These are phyloP conservation scores for Wickerhamiella allomyrinae DNA, from an alignment of 805 yeast species.

Conservation along the genomic window DNA sequence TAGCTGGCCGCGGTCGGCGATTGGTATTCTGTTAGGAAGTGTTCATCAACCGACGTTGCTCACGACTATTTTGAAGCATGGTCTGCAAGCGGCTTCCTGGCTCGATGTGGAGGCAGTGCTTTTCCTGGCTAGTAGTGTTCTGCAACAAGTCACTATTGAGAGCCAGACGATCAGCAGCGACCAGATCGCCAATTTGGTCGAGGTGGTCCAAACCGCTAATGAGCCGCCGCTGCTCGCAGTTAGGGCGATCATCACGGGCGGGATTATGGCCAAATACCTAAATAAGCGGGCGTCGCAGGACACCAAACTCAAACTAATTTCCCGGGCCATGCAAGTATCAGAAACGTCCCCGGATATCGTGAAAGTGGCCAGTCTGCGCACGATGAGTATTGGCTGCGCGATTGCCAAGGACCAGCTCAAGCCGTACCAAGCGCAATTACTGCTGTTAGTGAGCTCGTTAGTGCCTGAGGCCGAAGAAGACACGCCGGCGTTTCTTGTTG, in stretches of 20 bases:
- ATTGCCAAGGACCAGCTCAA: slow-evolving; percentile 13
- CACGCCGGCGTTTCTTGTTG: slow-evolving; percentile 57
- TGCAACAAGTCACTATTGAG: slow-evolving; percentile 14
- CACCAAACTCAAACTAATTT: slow-evolving; percentile 10
- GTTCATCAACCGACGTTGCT: slow-evolving; percentile 24
- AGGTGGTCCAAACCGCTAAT: background rate
- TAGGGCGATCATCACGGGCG: slow-evolving; percentile 15
- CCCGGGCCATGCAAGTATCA: slow-evolving; percentile 7
- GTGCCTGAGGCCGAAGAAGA: slow-evolving; percentile 62
- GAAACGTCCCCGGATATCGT: slow-evolving; percentile 6
- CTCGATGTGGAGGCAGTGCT: slow-evolving; percentile 12
- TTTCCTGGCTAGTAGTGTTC: slow-evolving; percentile 11
- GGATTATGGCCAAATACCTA: slow-evolving; percentile 14
- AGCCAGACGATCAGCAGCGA: slow-evolving; percentile 4
- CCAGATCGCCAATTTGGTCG: background rate
- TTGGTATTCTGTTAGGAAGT: slow-evolving; percentile 42
- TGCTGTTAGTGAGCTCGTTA: slow-evolving; percentile 30
- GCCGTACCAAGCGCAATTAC: slow-evolving; percentile 22
- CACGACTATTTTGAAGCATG: slow-evolving; percentile 6
- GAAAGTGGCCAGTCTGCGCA: slow-evolving; percentile 8
- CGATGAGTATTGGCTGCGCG: slow-evolving; percentile 8
- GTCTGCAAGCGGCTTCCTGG: slow-evolving; percentile 3
- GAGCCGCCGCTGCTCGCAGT: slow-evolving; percentile 10
- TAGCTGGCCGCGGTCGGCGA: slow-evolving; percentile 43
- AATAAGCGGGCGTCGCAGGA: slow-evolving; percentile 8